A percentile compares a stretch with the other conserved stretches of the same genome.
Conservation (phyloP, 345 rosid species). For the Populus alba region DNA sequence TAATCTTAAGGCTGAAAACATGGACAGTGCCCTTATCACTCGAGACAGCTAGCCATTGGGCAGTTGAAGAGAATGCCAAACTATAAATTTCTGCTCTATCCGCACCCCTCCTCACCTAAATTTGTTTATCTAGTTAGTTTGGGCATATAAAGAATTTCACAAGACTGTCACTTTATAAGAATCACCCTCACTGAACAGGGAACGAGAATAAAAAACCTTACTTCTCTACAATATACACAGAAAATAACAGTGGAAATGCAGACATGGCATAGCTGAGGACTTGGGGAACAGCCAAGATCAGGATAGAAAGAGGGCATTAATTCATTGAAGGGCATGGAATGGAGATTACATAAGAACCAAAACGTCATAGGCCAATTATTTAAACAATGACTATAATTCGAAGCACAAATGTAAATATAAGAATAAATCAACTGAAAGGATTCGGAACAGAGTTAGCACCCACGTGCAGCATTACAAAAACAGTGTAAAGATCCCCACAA, state of each 20-base stretch:
- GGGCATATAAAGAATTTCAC: background rate
- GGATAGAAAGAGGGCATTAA: background rate
- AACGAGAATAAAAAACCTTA: background rate
- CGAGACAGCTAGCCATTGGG: conserved; percentile 91
- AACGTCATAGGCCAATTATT: background rate
- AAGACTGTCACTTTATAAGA: background rate
- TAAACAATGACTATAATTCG: background rate
- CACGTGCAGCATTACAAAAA: background rate
- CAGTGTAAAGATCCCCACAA: background rate
- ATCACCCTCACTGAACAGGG: background rate
- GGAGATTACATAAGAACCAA: background rate
- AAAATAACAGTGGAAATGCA: background rate
- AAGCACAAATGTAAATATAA: background rate
- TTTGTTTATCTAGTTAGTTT: background rate
- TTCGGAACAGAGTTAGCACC: background rate
- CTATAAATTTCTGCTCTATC: conserved; percentile 98
- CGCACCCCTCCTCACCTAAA: conserved; percentile 94
- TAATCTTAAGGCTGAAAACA: conserved; percentile 82
- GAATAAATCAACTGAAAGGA: background rate
- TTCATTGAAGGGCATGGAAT: background rate
- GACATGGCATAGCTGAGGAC: background rate
- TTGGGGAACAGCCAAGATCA: background rate
- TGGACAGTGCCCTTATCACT: conserved; percentile 99
- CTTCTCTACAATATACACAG: background rate
- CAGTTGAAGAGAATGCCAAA: conserved; percentile 84